Percentiles rank a stretch among this genome's conserved stretches.
These are phyloP conservation scores for Puccinellia tenuiflora DNA, from an alignment of 176 grass and related monocot species.

Conservation along the genomic window DNA sequence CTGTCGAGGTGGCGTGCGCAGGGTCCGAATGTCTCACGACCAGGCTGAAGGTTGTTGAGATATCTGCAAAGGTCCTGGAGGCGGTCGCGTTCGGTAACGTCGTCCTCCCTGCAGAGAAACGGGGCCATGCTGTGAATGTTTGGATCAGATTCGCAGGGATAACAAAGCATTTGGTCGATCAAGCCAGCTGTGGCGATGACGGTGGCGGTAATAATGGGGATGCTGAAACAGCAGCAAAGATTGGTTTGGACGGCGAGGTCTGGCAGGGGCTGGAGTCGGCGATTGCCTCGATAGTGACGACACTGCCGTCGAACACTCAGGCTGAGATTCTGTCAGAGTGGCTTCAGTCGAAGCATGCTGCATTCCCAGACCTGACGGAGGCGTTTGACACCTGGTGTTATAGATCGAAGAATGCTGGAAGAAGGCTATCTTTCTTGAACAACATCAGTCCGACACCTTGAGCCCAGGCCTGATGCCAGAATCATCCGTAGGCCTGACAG, in stretches of 20 bases:
- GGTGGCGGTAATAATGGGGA: background rate
- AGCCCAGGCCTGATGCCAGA: background rate
- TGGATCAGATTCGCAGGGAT: conserved; percentile 57
- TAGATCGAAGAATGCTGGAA: conserved; percentile 65
- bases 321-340: conserved; percentile 68
- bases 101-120: conserved; percentile 42
- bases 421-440: conserved; percentile 38
- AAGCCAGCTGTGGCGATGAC: background rate
- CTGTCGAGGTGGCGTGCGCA: background rate
- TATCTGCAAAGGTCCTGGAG: conserved; percentile 68
- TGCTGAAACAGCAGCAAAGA: conserved; percentile 7
- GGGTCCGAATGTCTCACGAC: conserved; percentile 23
- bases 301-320: conserved; percentile 55
- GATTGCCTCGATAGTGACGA: conserved; percentile 65
- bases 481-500: background rate
- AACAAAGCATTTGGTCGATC: conserved; percentile 32
- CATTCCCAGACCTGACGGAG: conserved; percentile 71
- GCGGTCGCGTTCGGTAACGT: conserved; percentile 59
- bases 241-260: conserved; percentile 47
- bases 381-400: conserved; percentile 88
- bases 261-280: conserved; percentile 65
- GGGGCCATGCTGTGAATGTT: conserved; percentile 43
- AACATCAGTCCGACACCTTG: background rate
- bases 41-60: conserved; percentile 64
- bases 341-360: conserved; percentile 56